phyloP scores from a whole-genome alignment of 495 filamentous ascomycete species.

The Aspergillus avenaceus region DNA sequence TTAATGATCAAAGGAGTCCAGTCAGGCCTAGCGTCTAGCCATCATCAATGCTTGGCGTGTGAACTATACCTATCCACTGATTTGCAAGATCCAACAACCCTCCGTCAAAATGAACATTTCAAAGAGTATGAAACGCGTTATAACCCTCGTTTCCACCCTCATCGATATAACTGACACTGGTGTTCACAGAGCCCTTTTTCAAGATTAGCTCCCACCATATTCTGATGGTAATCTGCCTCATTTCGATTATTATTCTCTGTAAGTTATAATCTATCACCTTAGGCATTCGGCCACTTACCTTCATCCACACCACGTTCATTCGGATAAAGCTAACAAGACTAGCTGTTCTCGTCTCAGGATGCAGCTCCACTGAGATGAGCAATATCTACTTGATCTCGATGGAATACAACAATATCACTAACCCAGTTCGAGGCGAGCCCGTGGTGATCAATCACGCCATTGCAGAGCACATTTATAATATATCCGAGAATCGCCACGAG shows the following conservation, averaged over 20 bases:
- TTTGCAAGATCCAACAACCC: too few species aligned
- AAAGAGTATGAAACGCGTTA: too few species aligned
- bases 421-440: neutral
- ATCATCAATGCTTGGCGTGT: too few species aligned
- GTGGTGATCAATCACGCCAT: neutral
- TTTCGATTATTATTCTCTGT: slow-evolving; percentile 11
- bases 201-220: slow-evolving; percentile 8
- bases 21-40: too few species aligned
- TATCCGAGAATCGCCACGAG: neutral
- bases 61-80: too few species aligned
- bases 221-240: slow-evolving; percentile 8
- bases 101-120: too few species aligned
- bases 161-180: too few species aligned
- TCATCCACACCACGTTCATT: too few species aligned
- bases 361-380: slow-evolving; percentile 10
- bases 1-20: too few species aligned
- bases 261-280: neutral
- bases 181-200: too few species aligned
- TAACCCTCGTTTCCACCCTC: too few species aligned
- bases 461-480: neutral
- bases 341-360: slow-evolving; percentile 9
- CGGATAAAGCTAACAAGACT: neutral
- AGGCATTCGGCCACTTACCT: neutral
- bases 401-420: neutral
- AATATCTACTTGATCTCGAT: slow-evolving; percentile 16